Evolutionary conservation across 1,284 basidiomycete species (phyloP).

Genomic region (Naganishia sp.): DNA sequence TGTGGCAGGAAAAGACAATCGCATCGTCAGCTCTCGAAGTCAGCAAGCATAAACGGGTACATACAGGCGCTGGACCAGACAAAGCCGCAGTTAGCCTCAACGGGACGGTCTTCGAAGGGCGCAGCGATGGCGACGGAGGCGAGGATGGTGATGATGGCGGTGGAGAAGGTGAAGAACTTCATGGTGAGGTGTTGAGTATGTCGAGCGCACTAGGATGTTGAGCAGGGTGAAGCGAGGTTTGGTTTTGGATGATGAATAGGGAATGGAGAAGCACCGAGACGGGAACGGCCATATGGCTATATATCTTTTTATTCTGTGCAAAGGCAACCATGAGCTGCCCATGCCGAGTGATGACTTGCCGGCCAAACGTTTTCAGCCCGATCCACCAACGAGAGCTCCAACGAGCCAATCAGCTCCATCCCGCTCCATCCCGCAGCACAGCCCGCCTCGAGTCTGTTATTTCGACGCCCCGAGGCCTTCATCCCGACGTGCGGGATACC

Average conservation of each 20-base stretch:
- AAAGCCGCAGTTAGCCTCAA: conserved; percentile 1
- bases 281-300: neutral
- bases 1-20: neutral
- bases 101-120: neutral
- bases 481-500: too few relatives aligned
- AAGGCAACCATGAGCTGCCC: neutral
- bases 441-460: too few relatives aligned
- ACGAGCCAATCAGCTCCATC: too few relatives aligned
- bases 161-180: conserved; percentile 9
- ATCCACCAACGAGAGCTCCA: too few relatives aligned
- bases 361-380: too few relatives aligned
- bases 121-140: neutral
- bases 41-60: neutral
- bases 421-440: too few relatives aligned
- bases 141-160: neutral
- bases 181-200: neutral
- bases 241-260: neutral
- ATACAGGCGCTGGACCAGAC: neutral
- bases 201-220: too few relatives aligned
- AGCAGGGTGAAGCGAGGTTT: neutral
- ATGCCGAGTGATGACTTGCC: too few relatives aligned
- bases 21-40: too few relatives aligned
- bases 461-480: too few relatives aligned
- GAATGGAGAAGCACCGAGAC: neutral
- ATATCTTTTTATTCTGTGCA: neutral